Evolutionary conservation across 2,329 filamentous ascomycete genomes (phyloP).

Genomic region (Rhexocercosporidium sp.): DNA sequence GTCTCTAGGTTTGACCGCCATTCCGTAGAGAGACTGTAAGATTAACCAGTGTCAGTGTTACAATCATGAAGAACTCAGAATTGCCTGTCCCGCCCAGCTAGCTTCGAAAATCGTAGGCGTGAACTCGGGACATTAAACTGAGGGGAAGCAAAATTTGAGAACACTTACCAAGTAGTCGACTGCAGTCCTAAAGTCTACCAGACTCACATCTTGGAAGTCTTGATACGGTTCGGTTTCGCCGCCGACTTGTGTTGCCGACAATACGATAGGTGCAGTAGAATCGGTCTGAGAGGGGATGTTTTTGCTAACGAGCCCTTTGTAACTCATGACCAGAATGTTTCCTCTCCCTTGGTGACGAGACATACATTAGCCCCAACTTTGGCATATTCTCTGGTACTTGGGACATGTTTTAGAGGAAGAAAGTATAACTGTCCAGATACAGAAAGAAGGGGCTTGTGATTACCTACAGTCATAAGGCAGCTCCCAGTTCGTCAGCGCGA

Average conservation of each 20-base stretch:
- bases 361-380: too few species aligned
- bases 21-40: slow-evolving; percentile 1
- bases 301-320: neutral
- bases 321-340: slow-evolving; percentile 14
- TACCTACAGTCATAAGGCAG: slow-evolving; percentile 12
- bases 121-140: neutral
- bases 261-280: neutral
- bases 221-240: neutral
- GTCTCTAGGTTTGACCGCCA: neutral
- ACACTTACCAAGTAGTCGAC: slow-evolving; percentile 7
- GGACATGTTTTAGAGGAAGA: neutral
- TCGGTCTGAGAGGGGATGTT: neutral
- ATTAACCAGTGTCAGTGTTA: neutral
- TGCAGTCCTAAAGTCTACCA: slow-evolving; percentile 4
- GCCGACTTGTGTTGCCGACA: neutral
- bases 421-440: neutral
- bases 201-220: slow-evolving; percentile 12
- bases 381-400: too few species aligned
- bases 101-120: neutral
- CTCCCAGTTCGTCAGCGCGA: slow-evolving; percentile 11
- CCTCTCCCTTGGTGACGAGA: neutral
- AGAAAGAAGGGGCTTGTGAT: neutral
- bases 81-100: too few species aligned
- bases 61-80: neutral
- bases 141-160: neutral